These are phyloP conservation scores for Oryza glaberrima DNA, from an alignment of 176 grass and related monocot species.

Conservation along the genomic window DNA sequence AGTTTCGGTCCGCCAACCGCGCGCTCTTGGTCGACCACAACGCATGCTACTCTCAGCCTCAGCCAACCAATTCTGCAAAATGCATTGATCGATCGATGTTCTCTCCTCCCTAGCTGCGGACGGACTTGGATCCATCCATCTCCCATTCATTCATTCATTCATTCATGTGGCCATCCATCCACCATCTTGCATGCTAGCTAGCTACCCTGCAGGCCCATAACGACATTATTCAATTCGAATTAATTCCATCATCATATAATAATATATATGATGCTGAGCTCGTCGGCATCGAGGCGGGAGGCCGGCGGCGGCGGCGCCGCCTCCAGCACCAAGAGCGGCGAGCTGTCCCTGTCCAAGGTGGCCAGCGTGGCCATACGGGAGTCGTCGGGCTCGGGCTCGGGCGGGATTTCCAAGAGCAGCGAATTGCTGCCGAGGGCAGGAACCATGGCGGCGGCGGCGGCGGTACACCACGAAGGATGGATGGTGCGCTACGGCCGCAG, in stretches of 20 bases:
- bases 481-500: constrained; percentile 88
- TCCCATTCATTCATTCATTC: no score
- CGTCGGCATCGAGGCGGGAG: constrained; percentile 42
- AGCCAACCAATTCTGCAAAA: no score
- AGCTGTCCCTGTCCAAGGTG: constrained; percentile 5
- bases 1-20: constrained; percentile 25
- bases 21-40: no score
- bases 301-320: no score
- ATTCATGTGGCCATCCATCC: no score
- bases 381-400: background rate
- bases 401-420: background rate
- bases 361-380: constrained; percentile 3
- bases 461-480: constrained; percentile 74
- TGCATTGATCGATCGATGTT: no score
- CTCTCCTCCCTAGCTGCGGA: no score
- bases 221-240: no score
- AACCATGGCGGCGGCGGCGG: constrained; percentile 16
- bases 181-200: no score
- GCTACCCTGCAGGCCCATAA: no score
- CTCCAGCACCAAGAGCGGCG: constrained; percentile 13
- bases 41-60: no score
- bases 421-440: background rate
- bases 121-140: no score
- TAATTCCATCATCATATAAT: constrained; percentile 6
- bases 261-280: constrained; percentile 14